phyloP scores from a whole-genome alignment of 2,329 filamentous ascomycete species.

The Diaporthe citrichinensis region DNA sequence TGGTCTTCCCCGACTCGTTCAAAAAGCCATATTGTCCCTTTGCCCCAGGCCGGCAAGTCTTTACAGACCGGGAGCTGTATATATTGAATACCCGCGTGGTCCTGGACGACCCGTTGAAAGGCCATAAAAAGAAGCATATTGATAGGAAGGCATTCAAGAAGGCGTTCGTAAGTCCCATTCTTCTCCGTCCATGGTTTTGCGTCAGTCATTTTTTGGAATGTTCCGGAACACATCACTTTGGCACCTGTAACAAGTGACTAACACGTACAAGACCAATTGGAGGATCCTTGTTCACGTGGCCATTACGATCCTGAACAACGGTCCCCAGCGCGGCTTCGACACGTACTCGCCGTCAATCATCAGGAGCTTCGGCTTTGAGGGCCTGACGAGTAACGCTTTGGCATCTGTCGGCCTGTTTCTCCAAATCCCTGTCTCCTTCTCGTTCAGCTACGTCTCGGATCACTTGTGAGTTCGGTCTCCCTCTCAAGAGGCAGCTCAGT shows the following conservation, averaged over 20 bases:
- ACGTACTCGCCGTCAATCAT: conserved; percentile 70
- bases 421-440: conserved; percentile 65
- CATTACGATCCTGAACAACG: conserved; percentile 65
- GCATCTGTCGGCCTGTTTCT: conserved; percentile 67
- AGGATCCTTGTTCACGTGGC: conserved; percentile 65
- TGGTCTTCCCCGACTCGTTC: conserved; percentile 48
- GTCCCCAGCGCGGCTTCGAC: conserved; percentile 62
- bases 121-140: conserved; percentile 49
- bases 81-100: conserved; percentile 53
- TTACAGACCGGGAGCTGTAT: conserved; percentile 47
- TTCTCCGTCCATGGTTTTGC: too few species aligned
- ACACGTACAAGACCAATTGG: conserved; percentile 54
- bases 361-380: conserved; percentile 64
- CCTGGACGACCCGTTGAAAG: conserved; percentile 54
- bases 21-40: conserved; percentile 6
- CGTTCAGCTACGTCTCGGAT: conserved; percentile 67
- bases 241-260: too few species aligned
- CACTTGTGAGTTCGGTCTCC: conserved; percentile 57
- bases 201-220: too few species aligned
- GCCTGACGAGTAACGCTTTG: conserved; percentile 63
- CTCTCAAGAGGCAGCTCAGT: background rate
- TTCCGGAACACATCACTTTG: too few species aligned
- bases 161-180: conserved; percentile 50
- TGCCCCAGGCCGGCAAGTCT: conserved; percentile 27
- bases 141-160: conserved; percentile 51